Conservation (phyloP, 139 green algal genomes). For the Eudorina sp. region DNA sequence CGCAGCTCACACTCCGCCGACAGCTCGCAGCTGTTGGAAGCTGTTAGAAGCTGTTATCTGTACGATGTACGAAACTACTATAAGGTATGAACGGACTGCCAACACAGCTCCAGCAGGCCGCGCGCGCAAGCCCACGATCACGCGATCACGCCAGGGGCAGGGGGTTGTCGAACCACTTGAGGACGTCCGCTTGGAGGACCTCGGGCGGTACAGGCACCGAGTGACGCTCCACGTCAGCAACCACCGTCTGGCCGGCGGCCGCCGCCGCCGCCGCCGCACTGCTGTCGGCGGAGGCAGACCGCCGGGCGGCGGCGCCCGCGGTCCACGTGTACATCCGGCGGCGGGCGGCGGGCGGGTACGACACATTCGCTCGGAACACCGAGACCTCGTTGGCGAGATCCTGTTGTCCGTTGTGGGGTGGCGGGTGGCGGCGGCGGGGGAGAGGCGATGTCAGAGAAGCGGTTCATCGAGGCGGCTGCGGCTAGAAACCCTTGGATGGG, state of each 20-base stretch:
- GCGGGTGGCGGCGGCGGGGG: not conserved
- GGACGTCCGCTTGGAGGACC: not conserved
- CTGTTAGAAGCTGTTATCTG: no score
- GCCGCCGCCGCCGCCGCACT: not conserved
- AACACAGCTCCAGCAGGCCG: no score
- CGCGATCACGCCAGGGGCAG: slow-evolving; percentile 7
- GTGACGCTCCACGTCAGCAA: not conserved
- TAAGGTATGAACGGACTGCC: no score
- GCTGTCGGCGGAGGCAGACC: not conserved
- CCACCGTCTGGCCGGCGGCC: not conserved
- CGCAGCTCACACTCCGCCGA: no score
- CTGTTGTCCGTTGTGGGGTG: not conserved
- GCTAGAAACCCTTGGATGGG: no score
- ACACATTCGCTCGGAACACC: not conserved
- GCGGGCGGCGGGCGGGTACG: not conserved
- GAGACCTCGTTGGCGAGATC: slow-evolving; percentile 17
- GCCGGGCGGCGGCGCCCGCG: not conserved
- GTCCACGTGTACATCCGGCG: slow-evolving; percentile 9
- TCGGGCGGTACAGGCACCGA: slow-evolving; percentile 20
- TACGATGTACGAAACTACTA: no score
- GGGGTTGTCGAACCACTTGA: slow-evolving; percentile 19
- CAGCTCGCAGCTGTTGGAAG: no score
- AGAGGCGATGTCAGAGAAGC: not conserved
- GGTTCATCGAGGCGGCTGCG: not conserved
- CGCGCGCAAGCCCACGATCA: no score